These are phyloP conservation scores for Salix viminalis DNA, from an alignment of 345 rosid genomes.

Conservation along the genomic window DNA sequence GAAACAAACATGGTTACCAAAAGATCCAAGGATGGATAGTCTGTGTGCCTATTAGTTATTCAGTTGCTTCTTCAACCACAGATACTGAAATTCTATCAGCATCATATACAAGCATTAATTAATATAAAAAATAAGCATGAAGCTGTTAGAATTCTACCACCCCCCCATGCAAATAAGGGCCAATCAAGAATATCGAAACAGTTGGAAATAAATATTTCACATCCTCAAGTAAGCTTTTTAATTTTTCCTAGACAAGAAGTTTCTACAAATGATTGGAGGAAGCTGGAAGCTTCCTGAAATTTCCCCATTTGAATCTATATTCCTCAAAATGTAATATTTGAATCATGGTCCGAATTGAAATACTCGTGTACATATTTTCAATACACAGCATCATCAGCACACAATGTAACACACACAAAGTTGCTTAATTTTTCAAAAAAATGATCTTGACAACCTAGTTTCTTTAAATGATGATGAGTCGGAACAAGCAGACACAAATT, in stretches of 20 bases:
- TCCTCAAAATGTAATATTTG: too few species aligned
- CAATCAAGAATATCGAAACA: background rate
- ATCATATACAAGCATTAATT: background rate
- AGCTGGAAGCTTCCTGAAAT: background rate
- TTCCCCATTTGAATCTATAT: background rate
- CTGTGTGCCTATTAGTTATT: background rate
- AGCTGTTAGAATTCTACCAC: too few species aligned
- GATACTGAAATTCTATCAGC: background rate
- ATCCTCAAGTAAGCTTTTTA: background rate
- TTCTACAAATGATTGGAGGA: background rate
- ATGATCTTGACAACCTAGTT: background rate
- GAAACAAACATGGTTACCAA: background rate
- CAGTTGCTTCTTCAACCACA: background rate
- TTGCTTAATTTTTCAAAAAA: background rate
- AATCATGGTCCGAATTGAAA: background rate
- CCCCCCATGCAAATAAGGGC: background rate
- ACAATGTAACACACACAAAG: background rate
- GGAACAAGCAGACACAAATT: background rate
- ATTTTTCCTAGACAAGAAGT: too few species aligned
- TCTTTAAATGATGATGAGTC: background rate
- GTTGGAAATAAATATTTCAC: background rate
- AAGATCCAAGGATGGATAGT: too few species aligned
- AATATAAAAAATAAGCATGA: background rate
- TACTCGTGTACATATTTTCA: background rate
- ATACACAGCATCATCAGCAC: background rate